phyloP scores from a whole-genome alignment of 148 eudicot species.

The Heliamphora exappendiculata region DNA sequence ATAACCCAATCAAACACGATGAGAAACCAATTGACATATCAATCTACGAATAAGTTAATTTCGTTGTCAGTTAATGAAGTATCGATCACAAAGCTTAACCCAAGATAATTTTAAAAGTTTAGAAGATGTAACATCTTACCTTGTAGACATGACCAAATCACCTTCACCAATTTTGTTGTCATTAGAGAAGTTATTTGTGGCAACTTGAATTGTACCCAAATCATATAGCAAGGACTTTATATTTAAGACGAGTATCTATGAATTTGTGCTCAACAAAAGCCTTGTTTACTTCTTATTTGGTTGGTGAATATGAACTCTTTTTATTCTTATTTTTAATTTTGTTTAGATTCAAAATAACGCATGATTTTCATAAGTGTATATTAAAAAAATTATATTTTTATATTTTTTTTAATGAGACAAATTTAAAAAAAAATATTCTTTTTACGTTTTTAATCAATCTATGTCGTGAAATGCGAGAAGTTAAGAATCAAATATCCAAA shows the following conservation, averaged over 20 bases:
- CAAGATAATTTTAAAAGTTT: too few relatives aligned
- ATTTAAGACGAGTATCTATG: conserved; percentile 22
- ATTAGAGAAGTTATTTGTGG: conserved; percentile 8
- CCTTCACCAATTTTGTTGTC: conserved; percentile 12
- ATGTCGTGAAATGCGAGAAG: too few relatives aligned
- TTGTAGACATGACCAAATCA: conserved; percentile 13
- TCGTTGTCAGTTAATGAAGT: too few relatives aligned
- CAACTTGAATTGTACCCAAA: not conserved
- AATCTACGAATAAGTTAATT: too few relatives aligned
- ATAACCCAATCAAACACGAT: not conserved
- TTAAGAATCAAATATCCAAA: too few relatives aligned
- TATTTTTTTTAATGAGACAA: too few relatives aligned
- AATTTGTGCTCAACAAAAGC: conserved; percentile 35
- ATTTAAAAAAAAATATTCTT: too few relatives aligned
- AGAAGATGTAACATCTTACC: conserved; percentile 4
- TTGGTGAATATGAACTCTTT: not conserved
- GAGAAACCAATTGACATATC: too few relatives aligned
- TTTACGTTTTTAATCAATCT: too few relatives aligned
- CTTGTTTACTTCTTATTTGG: conserved; percentile 25
- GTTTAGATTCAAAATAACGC: not conserved
- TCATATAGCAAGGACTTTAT: not conserved
- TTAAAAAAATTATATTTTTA: too few relatives aligned
- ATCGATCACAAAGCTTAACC: too few relatives aligned
- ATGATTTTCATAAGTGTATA: not conserved
- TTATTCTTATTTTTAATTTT: not conserved